Conservation (phyloP, 768 basidiomycete species). For the Porphyrellus cyaneotinctus region DNA sequence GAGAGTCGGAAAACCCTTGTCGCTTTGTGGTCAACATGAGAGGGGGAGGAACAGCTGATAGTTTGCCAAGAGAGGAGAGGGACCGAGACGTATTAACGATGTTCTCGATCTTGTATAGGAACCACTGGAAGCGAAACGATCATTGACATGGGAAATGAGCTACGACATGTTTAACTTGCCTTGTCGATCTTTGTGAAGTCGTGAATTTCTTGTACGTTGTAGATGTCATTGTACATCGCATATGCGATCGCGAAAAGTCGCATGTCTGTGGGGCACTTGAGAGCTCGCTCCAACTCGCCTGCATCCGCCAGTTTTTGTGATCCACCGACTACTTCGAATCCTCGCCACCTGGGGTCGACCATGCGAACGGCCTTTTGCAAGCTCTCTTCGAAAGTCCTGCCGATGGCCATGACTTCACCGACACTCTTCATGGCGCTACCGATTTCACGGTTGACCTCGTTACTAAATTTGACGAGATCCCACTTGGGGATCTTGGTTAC, state of each 20-base stretch:
- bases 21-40: conserved; percentile 86
- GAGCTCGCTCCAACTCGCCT: conserved; percentile 63
- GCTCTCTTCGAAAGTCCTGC: conserved; percentile 97
- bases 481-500: conserved; percentile 99
- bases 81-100: conserved; percentile 85
- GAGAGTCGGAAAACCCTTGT: conserved; percentile 92
- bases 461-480: conserved; percentile 97
- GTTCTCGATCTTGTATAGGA: conserved; percentile 98
- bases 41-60: conserved; percentile 66
- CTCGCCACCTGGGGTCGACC: conserved; percentile 94
- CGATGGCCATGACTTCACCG: conserved; percentile 99
- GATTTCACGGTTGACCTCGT: conserved; percentile 89
- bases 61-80: conserved; percentile 63
- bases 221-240: conserved; percentile 92
- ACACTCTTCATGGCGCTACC: conserved; percentile 99
- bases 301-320: conserved; percentile 77
- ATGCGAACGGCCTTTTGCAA: conserved; percentile 98
- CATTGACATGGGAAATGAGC: not conserved
- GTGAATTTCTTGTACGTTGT: conserved; percentile 85
- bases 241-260: conserved; percentile 96
- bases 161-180: conserved; percentile 34
- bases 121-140: conserved; percentile 64
- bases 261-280: conserved; percentile 88
- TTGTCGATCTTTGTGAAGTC: conserved; percentile 98
- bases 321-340: conserved; percentile 92